Evolutionary conservation across 768 basidiomycete species (phyloP), one percentile per base, ranked within the genome.

Genomic region (Pleurotus ostreatus): DNA sequence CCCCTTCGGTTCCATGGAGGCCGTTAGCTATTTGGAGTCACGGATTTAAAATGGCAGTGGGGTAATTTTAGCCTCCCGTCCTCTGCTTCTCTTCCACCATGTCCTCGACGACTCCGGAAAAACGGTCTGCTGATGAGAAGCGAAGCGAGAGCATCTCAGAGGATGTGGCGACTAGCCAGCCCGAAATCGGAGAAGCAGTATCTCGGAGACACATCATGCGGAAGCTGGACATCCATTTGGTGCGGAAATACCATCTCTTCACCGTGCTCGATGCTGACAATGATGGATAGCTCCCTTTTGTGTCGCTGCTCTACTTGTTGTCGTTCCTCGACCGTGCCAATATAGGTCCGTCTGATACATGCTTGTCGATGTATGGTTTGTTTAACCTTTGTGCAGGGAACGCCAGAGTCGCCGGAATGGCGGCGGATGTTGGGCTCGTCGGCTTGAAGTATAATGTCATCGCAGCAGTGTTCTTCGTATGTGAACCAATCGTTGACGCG

Each of bases 381-480:
- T 2, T 20, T 22, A 20, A 23, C n/a, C 26, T 22, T 18, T 20
- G 12, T 49, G 20, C 26, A 76, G 75, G 75, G 46, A 76, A 76
- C 60, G 74, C 75, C 13, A 62, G 63, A 57, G 70, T 81, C 22
- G 78, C 78, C 6, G 77, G 77, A 15, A 71, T 79, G 76, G 63
- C 70, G 13, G 59, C 52, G 1, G 74, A 78, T 56, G 60, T 68
- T 25, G 30, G 66, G 23, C 57, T 69, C 5, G 60, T 57, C 18
- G 68, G 66, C 22, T 61, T 60, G 26, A 59, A 61, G 59, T 68
- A 68, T 37, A 65, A 69, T 57, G 37, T 66, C 4, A 61, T 64
- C 40, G 66, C 66, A 16, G 65, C 66, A 4, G 63, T 64, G n/a
- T 68, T 68, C 56, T 68, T 67, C 46, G 67, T 67, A 43, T 7